phyloP scores from a whole-genome alignment of 257 asterid genomes.

The Marsdenia floribunda region DNA sequence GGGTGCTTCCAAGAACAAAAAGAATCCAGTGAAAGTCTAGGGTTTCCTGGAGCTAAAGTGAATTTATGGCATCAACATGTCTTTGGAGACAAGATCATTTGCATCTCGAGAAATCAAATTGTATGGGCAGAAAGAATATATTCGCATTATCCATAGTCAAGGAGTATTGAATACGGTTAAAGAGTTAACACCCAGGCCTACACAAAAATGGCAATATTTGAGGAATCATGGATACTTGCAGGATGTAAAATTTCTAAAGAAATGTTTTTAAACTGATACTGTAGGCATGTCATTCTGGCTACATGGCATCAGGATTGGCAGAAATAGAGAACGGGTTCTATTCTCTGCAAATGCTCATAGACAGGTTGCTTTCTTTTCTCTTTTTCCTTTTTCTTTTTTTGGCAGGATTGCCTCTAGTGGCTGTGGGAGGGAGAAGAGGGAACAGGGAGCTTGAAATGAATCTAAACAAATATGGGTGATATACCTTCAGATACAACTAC shows the following conservation, averaged over 20 bases:
- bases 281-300: background rate
- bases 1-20: background rate
- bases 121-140: background rate
- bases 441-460: background rate
- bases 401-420: too few relatives aligned
- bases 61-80: background rate
- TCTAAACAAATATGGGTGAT: background rate
- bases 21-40: background rate
- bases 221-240: background rate
- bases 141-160: background rate
- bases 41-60: too few relatives aligned
- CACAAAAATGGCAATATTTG: background rate
- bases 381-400: background rate
- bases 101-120: too few relatives aligned
- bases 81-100: background rate
- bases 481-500: conserved; percentile 47
- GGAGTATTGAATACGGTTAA: background rate
- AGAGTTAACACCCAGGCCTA: background rate
- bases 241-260: background rate
- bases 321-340: too few relatives aligned
- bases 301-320: background rate
- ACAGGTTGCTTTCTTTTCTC: background rate
- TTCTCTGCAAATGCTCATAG: too few relatives aligned
- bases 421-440: too few relatives aligned
- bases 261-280: background rate